phyloP scores from a whole-genome alignment of 345 rosid genomes.

The Bretschneidera sinensis region DNA sequence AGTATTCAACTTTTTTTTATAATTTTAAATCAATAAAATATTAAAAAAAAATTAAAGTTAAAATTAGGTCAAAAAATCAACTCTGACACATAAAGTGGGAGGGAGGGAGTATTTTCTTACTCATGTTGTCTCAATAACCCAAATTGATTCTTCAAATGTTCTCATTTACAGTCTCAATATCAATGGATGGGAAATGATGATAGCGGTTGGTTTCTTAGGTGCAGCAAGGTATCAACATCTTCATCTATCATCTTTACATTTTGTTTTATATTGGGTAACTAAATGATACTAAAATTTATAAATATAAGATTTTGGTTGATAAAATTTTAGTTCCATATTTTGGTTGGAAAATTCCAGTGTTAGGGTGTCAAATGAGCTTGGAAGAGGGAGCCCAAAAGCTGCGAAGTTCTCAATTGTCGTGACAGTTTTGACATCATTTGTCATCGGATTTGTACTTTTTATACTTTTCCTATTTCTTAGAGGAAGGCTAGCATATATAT shows the following conservation, averaged over 20 bases:
- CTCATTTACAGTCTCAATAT: conserved; percentile 55
- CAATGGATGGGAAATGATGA: conserved; percentile 76
- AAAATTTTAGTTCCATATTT: too few relatives aligned
- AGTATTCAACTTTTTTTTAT: too few relatives aligned
- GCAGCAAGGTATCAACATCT: conserved; percentile 66
- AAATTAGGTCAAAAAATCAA: too few relatives aligned
- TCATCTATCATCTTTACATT: too few relatives aligned
- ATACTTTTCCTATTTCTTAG: conserved; percentile 39
- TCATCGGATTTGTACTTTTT: conserved; percentile 45
- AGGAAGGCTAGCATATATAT: conserved; percentile 52
- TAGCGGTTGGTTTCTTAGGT: conserved; percentile 66
- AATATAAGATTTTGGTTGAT: neutral
- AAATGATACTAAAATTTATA: too few relatives aligned
- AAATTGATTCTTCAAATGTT: too few relatives aligned
- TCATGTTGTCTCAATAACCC: neutral
- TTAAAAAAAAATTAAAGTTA: too few relatives aligned
- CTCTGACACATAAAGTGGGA: too few relatives aligned
- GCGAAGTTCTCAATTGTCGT: conserved; percentile 48
- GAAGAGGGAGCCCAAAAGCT: conserved; percentile 52
- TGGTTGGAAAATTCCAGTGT: too few relatives aligned
- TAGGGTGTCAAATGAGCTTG: conserved; percentile 79
- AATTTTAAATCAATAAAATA: too few relatives aligned
- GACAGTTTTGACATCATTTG: conserved; percentile 42
- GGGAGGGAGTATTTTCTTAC: too few relatives aligned
- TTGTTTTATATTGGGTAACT: too few relatives aligned